A percentile compares a stretch with the other conserved stretches of the same genome.
Evolutionary conservation across 129 eudicot species (phyloP).

Genomic region (Escallonia herrerae): DNA sequence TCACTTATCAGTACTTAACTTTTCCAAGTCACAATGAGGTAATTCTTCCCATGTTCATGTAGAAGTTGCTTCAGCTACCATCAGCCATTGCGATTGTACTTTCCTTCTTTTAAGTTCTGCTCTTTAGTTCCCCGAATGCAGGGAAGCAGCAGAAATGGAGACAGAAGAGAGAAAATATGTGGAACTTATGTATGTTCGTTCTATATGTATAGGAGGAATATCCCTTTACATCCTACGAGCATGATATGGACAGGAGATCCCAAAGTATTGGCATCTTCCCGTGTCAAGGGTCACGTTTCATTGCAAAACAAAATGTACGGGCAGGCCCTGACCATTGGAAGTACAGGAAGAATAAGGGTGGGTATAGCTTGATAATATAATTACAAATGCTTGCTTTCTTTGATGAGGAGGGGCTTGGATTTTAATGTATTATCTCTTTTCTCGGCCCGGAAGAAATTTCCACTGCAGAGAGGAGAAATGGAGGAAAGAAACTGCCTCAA

Average conservation of each 20-base stretch:
- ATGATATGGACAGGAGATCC: slow-evolving; percentile 28
- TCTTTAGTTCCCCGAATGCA: neutral
- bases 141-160: neutral
- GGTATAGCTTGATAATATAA: neutral
- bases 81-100: neutral
- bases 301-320: slow-evolving; percentile 53
- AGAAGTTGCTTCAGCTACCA: neutral
- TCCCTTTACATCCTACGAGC: slow-evolving; percentile 14
- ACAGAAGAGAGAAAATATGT: neutral
- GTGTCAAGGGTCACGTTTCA: slow-evolving; percentile 27
- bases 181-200: slow-evolving; percentile 2
- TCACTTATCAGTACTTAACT: slow-evolving; percentile 27
- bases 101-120: neutral
- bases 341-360: slow-evolving; percentile 46
- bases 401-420: slow-evolving; percentile 3
- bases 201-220: slow-evolving; percentile 30
- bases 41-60: neutral
- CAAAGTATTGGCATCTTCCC: slow-evolving; percentile 31
- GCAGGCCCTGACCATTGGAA: slow-evolving; percentile 81
- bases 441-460: slow-evolving; percentile 31
- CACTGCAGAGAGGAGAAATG: slow-evolving; percentile 17
- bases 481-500: slow-evolving; percentile 39
- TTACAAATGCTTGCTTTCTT: neutral
- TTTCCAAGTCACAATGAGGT: slow-evolving; percentile 53
- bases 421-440: slow-evolving; percentile 1